Evolutionary conservation across 768 basidiomycete species (phyloP), one percentile per base, ranked within the genome.

Genomic region (Xerocomellus amylosporus): DNA sequence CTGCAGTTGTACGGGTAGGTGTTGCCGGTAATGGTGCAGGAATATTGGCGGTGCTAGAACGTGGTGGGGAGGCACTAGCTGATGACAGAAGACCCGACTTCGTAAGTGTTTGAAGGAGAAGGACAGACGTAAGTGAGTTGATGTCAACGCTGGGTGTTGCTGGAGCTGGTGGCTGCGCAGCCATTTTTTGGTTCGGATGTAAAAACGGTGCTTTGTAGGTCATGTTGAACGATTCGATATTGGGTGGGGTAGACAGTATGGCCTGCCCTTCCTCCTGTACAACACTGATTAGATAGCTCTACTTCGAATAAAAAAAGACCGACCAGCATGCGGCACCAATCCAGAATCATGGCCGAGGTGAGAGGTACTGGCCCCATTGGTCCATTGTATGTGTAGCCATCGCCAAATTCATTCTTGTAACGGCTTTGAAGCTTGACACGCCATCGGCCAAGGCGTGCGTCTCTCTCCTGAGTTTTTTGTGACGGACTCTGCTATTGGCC

Each of bases 201-300:
- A 53, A 41, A 19, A 38, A 20, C 0, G 19, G 45, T 6, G 28
- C 52, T 39, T 58, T 57, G 34, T 52, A 41, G 0, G 20, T 45
- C 1, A 42, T 2, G 15, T 58, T 15, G 36, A 60, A 60, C 1
- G 46, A 58, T 0, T 7, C 7, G 3, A 60, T 51, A 40, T 60
- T 60, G 1, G 41, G 55, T 0, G 45, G 44, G 2, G 8, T 44
- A 2, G 4, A 22, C 20, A 58, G 17, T 1, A 1, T 61, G 13
- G 60, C 54, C 5, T 39, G 39, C 2, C 49, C 54, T 34, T 53
- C 54, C 1, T 61, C 49, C 60, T 56, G 5, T 30, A 45, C n/a
- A n/a, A 39, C 10, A 5, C 4, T 13, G 15, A 46, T 43, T 10
- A n/a, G 2, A 15, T 39, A 15, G 38, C 24, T 40, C 2, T 4